Base-by-base conservation (phyloP, 2,329 filamentous ascomycete genomes). In the Aurifilum marmelostoma region DNA sequence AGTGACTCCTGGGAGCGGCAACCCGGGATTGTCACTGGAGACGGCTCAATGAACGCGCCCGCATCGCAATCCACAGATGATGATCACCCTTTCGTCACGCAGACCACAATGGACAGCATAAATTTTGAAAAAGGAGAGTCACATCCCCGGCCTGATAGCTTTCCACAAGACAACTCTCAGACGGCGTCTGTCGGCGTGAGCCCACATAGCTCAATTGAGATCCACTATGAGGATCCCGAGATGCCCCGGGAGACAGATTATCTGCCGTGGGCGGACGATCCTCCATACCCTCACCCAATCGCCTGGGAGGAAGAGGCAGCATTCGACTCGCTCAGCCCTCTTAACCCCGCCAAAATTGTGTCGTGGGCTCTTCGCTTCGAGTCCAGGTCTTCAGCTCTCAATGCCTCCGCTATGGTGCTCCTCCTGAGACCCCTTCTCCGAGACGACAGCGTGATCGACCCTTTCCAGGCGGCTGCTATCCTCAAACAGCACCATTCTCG, bases 351-450 rank as follows among this genome's bases (percentile, higher is more conserved):
- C 65, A 78, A 81, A 0, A 79, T 89, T 11, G 77, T 90, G 9
- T 78, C 81, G 16, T 83, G 86, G 5, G 83, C 86, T 0, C 79
- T 91, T 1, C 79, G 82, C 6, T 89, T 88, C 68, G 88, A 90
- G 74, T 81, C 82, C 7, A 82, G 81, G 61, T 84, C 83, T 1
- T 89, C 87, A 0, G 83, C 86, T 1, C 79, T 90, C 32, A 87
- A 88, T 71, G 87, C 88, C 0, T 85, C 88, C 0, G 85, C 87
- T 37, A 89, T 91, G 73, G 76, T 90, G 6, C 82, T 91, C 3
- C 81, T 90, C 0, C 80, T 91, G 0, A 83, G 83, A 52, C 87
- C 88, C 0, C 81, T 90, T 0, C 79, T 90, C 0, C 85, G 87
- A 0, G 79, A 83, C 0, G 79, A 80, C 0, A 79, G 83, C 0